Evolutionary conservation across 108 stramenopile species (phyloP), one percentile per base, ranked within the genome.

Genomic region (Fragilariopsis cylindrus): DNA sequence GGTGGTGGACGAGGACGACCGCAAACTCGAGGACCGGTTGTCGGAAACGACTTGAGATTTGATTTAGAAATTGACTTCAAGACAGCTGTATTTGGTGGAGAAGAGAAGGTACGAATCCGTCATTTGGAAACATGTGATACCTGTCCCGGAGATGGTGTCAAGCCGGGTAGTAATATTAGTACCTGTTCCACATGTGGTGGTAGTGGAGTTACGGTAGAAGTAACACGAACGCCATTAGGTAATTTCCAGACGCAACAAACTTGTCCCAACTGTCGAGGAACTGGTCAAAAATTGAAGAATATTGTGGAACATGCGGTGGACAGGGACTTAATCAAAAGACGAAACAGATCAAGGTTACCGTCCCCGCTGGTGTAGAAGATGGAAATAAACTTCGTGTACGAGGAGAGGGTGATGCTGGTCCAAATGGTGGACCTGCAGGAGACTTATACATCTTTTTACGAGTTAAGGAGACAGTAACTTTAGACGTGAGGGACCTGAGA

Each of bases 391-490:
- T 99, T 21, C 89, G 97, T 60, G 97, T 99, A 4, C 87, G 94
- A 60, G 92, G 91, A 5, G 98, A 98, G 84, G 98, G 98, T 73
- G 97, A 98, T 75, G 96, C 97, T 9, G 98, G 97, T 42, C 90
- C 91, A 7, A 95, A 95, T 50, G 97, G 97, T 42, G 97, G 97
- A 30, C 95, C 97, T 18, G 63, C 92, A 42, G 98, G 98, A 52
- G 98, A 99, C 81, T 83, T 98, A 60, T 97, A 97, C 89, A 97
- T 98, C 70, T 98, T 96, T 83, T 81, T 99, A 49, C 92, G 83
- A 70, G 98, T 98, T n/a, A 95, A 97, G 88, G 75, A 73, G 93
- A 98, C 84, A 77, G 83, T 49, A 83, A 66, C 39, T 99, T 99
- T 90, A 84, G 90, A 74, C 84, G 98, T 49, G 95, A 97, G 48